A percentile compares a stretch with the other conserved stretches of the same genome.
These are phyloP conservation scores for Populus hybrid DNA, from an alignment of 441 rosid genomes.

Conservation along the genomic window DNA sequence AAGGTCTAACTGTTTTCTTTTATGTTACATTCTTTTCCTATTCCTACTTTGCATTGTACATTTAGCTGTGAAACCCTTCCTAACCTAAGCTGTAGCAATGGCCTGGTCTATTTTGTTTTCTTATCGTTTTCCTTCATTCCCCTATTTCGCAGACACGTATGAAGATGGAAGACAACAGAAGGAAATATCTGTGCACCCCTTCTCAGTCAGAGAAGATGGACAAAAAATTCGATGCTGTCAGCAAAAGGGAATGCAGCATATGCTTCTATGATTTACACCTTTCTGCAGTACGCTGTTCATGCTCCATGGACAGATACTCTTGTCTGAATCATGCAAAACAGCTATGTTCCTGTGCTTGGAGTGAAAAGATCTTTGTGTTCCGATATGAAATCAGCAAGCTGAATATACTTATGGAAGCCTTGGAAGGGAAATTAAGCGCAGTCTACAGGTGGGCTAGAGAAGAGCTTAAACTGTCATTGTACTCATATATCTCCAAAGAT, in stretches of 20 bases:
- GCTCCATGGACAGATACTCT: slow-evolving; percentile 51
- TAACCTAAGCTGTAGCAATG: background rate
- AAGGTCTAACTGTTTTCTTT: background rate
- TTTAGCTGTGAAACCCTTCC: background rate
- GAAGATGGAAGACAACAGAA: slow-evolving; percentile 43
- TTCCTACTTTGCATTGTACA: background rate
- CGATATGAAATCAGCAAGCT: slow-evolving; percentile 49
- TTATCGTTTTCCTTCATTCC: slow-evolving; percentile 3
- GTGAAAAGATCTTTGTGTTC: slow-evolving; percentile 45
- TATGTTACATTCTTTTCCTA: background rate
- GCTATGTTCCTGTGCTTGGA: slow-evolving; percentile 67
- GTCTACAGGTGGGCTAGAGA: slow-evolving; percentile 52
- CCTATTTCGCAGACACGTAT: slow-evolving; percentile 46
- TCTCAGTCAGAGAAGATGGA: slow-evolving; percentile 47
- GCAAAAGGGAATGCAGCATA: slow-evolving; percentile 53
- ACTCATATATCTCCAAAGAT: slow-evolving; percentile 23
- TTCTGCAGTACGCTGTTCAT: slow-evolving; percentile 58
- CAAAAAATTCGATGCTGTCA: slow-evolving; percentile 32
- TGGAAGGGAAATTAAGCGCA: slow-evolving; percentile 59
- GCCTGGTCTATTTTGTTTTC: background rate
- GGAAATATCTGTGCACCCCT: slow-evolving; percentile 38
- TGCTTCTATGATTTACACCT: slow-evolving; percentile 68
- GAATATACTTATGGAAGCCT: slow-evolving; percentile 52
- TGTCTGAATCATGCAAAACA: slow-evolving; percentile 62
- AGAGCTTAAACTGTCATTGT: slow-evolving; percentile 40